Conservation (phyloP, 2,329 filamentous ascomycete species). For the Alternaria arborescens region DNA sequence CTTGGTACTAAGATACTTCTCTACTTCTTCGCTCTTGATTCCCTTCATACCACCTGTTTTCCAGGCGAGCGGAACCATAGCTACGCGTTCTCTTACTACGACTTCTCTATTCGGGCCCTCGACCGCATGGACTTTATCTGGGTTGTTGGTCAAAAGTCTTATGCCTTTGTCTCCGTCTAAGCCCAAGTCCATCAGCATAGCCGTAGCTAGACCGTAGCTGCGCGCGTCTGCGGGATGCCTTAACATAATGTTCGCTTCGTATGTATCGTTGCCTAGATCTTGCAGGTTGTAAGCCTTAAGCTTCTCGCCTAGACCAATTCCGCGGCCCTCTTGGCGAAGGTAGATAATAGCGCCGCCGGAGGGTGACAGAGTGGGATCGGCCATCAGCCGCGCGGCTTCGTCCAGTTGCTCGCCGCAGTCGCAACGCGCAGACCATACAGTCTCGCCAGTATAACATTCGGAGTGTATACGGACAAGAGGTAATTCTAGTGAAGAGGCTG, state of each 20-base stretch:
- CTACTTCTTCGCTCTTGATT: slow-evolving; percentile 86
- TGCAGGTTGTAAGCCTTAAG: slow-evolving; percentile 98
- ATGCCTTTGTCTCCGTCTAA: slow-evolving; percentile 74
- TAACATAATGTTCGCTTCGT: slow-evolving; percentile 90
- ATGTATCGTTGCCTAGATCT: slow-evolving; percentile 95
- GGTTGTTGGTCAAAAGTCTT: slow-evolving; percentile 91
- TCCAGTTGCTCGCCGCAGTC: slow-evolving; percentile 98
- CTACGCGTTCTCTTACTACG: slow-evolving; percentile 85
- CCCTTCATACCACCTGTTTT: slow-evolving; percentile 78
- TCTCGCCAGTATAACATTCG: slow-evolving; percentile 98
- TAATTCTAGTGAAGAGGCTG: slow-evolving; percentile 52
- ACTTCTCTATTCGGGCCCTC: slow-evolving; percentile 91
- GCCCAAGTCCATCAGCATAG: slow-evolving; percentile 88
- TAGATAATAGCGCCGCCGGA: slow-evolving; percentile 93
- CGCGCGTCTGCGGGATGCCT: slow-evolving; percentile 93
- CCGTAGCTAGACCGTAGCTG: slow-evolving; percentile 95
- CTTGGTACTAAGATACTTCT: slow-evolving; percentile 95
- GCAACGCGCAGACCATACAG: slow-evolving; percentile 96
- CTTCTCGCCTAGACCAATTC: slow-evolving; percentile 94
- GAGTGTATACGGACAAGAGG: slow-evolving; percentile 95
- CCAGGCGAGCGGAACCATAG: slow-evolving; percentile 97
- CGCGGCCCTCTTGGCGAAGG: slow-evolving; percentile 91
- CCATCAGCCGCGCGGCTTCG: slow-evolving; percentile 94
- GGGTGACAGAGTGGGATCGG: slow-evolving; percentile 66
- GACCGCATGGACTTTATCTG: slow-evolving; percentile 93